These are phyloP conservation scores for Neurospora discreta DNA, from an alignment of 495 filamentous ascomycete genomes.

Conservation along the genomic window DNA sequence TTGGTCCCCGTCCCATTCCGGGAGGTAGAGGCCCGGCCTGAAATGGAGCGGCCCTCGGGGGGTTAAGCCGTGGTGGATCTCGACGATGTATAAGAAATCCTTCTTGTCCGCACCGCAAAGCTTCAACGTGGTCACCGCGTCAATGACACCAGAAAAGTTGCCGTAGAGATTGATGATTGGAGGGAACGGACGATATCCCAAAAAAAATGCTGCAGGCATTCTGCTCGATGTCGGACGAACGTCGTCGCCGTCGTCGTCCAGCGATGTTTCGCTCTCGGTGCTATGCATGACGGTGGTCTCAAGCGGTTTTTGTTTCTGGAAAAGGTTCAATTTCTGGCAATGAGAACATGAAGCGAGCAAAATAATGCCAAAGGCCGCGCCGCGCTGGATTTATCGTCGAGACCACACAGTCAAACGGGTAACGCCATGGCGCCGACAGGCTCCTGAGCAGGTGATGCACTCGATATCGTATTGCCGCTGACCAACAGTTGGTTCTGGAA, in stretches of 20 bases:
- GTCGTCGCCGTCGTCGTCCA: neutral
- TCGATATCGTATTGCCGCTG: neutral
- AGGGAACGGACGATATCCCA: constrained; percentile 5
- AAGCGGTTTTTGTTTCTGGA: neutral
- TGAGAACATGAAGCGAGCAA: neutral
- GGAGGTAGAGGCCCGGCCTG: constrained; percentile 3
- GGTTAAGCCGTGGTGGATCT: constrained; percentile 1
- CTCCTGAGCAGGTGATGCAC: neutral
- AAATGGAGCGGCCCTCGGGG: constrained; percentile 2
- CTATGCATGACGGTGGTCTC: neutral
- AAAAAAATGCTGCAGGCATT: neutral
- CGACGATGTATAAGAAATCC: constrained; percentile 1
- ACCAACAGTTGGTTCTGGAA: neutral
- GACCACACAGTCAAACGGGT: neutral
- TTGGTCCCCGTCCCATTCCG: constrained; percentile 4
- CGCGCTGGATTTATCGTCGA: neutral
- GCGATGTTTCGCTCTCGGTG: neutral
- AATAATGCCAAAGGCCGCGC: neutral
- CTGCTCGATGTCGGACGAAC: neutral
- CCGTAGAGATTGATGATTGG: constrained; percentile 7
- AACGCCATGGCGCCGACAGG: neutral
- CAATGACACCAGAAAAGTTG: neutral
- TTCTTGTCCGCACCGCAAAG: constrained; percentile 2
- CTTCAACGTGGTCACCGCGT: neutral
- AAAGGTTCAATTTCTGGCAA: neutral